Conservation (phyloP, 768 basidiomycete genomes). For the Kwoniella dendrophila region DNA sequence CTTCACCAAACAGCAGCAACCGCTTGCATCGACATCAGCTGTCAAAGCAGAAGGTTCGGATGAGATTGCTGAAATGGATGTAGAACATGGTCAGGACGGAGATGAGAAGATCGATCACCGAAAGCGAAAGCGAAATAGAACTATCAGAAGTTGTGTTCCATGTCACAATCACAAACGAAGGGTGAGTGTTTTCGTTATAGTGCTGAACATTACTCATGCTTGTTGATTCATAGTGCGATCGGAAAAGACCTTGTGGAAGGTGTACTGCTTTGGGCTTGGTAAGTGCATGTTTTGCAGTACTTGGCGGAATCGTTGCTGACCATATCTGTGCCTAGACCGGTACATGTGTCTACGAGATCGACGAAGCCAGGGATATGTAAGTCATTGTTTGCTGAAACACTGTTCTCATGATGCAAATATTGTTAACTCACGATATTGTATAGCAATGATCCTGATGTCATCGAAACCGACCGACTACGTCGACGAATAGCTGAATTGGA, state of each 20-base stretch:
- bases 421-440: slow-evolving; percentile 9
- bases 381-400: slow-evolving; percentile 3
- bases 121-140: slow-evolving; percentile 85
- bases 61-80: slow-evolving; percentile 15
- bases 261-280: slow-evolving; percentile 89
- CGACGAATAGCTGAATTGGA: slow-evolving; percentile 91
- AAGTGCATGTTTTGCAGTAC: slow-evolving; percentile 29
- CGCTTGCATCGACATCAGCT: not conserved
- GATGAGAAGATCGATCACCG: slow-evolving; percentile 58
- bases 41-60: slow-evolving; percentile 5
- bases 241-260: slow-evolving; percentile 85
- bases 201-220: too few species aligned
- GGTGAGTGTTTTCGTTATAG: too few species aligned
- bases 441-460: slow-evolving; percentile 84
- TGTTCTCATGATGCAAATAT: not conserved
- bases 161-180: slow-evolving; percentile 95
- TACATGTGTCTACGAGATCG: slow-evolving; percentile 91
- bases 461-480: slow-evolving; percentile 80
- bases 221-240: slow-evolving; percentile 68
- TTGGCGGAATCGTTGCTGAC: slow-evolving; percentile 14
- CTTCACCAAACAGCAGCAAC: not conserved
- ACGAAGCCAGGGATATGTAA: slow-evolving; percentile 59
- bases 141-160: slow-evolving; percentile 76
- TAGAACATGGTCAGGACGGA: slow-evolving; percentile 15
- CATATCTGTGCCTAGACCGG: slow-evolving; percentile 66